Conservation (phyloP, 2,329 filamentous ascomycete genomes). For the Pestalotiopsis sp. region DNA sequence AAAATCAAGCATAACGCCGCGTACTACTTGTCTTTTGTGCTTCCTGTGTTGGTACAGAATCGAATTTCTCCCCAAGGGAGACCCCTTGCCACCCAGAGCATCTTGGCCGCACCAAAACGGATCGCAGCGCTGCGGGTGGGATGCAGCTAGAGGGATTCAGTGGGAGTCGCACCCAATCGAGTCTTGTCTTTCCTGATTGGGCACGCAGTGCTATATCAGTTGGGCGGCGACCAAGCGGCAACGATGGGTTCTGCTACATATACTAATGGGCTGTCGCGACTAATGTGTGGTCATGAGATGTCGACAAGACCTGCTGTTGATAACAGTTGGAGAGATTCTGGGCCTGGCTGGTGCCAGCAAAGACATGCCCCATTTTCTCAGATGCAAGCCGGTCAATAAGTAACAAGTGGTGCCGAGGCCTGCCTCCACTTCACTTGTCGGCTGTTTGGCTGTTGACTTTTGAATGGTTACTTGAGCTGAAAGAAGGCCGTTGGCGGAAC, state of each 20-base stretch:
- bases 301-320: not conserved
- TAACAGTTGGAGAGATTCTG: not conserved
- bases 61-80: too few relatives aligned
- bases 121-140: not conserved
- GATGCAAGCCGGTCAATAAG: not conserved
- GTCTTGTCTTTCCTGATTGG: not conserved
- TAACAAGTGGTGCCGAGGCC: not conserved
- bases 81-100: too few relatives aligned
- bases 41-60: too few relatives aligned
- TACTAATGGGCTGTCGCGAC: not conserved
- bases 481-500: not conserved
- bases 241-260: not conserved
- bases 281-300: conserved; percentile 6
- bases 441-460: not conserved
- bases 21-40: too few relatives aligned
- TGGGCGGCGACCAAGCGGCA: not conserved
- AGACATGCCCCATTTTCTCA: conserved; percentile 1
- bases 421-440: not conserved
- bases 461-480: not conserved
- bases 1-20: too few relatives aligned
- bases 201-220: not conserved
- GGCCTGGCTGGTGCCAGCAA: conserved; percentile 11
- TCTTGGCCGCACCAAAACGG: not conserved
- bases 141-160: too few relatives aligned
- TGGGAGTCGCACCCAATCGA: not conserved